A percentile compares a stretch with the other conserved stretches of the same genome.
phyloP scores from a whole-genome alignment of 1,139 yeast species.

The Diutina ranongensis region DNA sequence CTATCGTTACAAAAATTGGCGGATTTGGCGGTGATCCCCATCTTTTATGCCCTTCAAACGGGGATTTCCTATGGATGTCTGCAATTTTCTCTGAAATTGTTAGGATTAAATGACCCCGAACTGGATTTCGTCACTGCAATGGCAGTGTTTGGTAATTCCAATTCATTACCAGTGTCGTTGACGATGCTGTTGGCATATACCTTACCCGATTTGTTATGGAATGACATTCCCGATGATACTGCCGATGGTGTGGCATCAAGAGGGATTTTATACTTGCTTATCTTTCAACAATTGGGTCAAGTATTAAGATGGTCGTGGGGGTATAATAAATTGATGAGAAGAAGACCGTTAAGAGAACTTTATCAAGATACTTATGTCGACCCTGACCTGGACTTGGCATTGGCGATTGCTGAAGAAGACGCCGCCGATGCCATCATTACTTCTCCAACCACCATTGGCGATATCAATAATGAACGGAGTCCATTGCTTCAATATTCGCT shows the following conservation, averaged over 20 bases:
- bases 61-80: slow-evolving; percentile 50
- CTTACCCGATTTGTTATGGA: slow-evolving; percentile 66
- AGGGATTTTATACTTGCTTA: slow-evolving; percentile 64
- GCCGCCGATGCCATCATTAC: neutral
- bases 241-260: slow-evolving; percentile 68
- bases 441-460: too few species aligned
- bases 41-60: slow-evolving; percentile 58
- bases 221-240: slow-evolving; percentile 51
- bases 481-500: slow-evolving; percentile 1
- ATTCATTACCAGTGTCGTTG: slow-evolving; percentile 68
- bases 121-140: slow-evolving; percentile 76
- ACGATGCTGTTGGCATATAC: slow-evolving; percentile 64
- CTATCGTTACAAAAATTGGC: slow-evolving; percentile 53
- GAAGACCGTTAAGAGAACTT: slow-evolving; percentile 32
- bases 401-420: neutral
- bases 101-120: slow-evolving; percentile 51
- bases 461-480: neutral
- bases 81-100: slow-evolving; percentile 20
- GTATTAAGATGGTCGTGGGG: slow-evolving; percentile 89
- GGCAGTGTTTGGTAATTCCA: slow-evolving; percentile 82
- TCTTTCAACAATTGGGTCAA: slow-evolving; percentile 81
- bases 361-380: neutral
- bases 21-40: slow-evolving; percentile 63
- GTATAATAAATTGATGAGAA: slow-evolving; percentile 59
- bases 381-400: neutral